Percentiles rank a stretch among this genome's conserved stretches.
Evolutionary conservation across 129 eudicot genomes (phyloP).

Genomic region (Chrysanthemum lavandulifolium): DNA sequence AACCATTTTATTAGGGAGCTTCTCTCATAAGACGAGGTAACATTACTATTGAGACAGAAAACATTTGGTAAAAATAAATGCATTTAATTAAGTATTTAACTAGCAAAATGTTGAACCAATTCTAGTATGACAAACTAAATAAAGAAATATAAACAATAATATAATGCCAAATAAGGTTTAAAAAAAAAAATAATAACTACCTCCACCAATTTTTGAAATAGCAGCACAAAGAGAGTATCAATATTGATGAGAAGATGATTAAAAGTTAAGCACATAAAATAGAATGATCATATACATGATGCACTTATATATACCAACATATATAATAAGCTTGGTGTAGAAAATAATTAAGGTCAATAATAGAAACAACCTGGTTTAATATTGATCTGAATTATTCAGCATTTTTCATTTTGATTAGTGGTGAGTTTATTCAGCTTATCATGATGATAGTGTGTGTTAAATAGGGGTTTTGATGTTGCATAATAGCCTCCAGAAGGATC

Average conservation of each 20-base stretch:
- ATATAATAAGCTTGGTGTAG: not conserved
- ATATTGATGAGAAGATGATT: not conserved
- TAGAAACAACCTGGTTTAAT: slow-evolving; percentile 16
- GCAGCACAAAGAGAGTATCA: too few species aligned
- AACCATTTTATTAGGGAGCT: too few species aligned
- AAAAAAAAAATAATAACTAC: too few species aligned
- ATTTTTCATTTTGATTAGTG: not conserved
- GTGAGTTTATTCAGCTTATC: not conserved
- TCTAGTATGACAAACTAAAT: too few species aligned
- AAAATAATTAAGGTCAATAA: not conserved
- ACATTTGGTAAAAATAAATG: too few species aligned
- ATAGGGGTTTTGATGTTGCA: slow-evolving; percentile 2
- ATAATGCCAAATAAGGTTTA: too few species aligned
- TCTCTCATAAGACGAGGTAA: too few species aligned
- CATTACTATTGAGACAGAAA: too few species aligned
- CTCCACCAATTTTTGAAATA: too few species aligned
- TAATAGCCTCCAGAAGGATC: not conserved
- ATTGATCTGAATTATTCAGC: slow-evolving; percentile 4
- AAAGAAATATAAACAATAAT: too few species aligned
- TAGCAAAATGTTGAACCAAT: too few species aligned
- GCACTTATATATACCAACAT: too few species aligned
- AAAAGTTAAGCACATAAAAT: not conserved
- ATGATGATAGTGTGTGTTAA: not conserved
- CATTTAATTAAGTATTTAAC: not conserved
- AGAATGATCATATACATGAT: not conserved